phyloP scores from a whole-genome alignment of 2,329 filamentous ascomycete species.

The Fusarium lyarnte region DNA sequence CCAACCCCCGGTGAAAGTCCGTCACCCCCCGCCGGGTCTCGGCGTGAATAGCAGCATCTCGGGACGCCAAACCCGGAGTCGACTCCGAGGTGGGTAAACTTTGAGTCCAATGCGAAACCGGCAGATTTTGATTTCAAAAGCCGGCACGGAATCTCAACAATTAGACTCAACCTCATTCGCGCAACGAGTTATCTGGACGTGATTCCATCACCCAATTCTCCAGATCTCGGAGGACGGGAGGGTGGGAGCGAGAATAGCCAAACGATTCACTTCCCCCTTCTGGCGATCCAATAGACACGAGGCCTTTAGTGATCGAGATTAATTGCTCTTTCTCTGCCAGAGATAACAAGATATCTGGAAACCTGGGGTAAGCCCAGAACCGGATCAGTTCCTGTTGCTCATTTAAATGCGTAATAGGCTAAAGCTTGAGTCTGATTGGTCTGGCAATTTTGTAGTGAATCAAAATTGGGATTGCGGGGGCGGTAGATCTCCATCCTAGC shows the following conservation, averaged over 20 bases:
- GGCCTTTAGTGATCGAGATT: conserved; percentile 41
- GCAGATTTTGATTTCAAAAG: conserved; percentile 35
- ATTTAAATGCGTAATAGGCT: conserved; percentile 36
- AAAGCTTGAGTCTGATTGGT: conserved; percentile 22
- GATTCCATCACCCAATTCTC: conserved; percentile 39
- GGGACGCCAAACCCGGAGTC: conserved; percentile 15
- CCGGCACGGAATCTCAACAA: conserved; percentile 22
- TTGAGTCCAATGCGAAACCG: conserved; percentile 29
- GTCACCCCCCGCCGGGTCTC: conserved; percentile 30
- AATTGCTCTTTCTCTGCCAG: conserved; percentile 21
- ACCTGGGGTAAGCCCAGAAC: conserved; percentile 38
- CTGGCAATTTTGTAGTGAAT: conserved; percentile 3
- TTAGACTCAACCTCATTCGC: conserved; percentile 36
- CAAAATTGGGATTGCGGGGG: conserved; percentile 38
- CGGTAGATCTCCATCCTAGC: conserved; percentile 35
- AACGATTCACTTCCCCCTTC: conserved; percentile 23
- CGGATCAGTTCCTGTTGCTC: conserved; percentile 37
- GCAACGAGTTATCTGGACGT: conserved; percentile 30
- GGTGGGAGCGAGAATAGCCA: conserved; percentile 13
- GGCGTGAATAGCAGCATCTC: conserved; percentile 27
- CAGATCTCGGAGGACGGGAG: conserved; percentile 23
- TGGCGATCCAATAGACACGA: conserved; percentile 35
- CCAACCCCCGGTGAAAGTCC: conserved; percentile 27
- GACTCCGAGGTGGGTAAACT: conserved; percentile 11
- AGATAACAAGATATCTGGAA: conserved; percentile 41